Conservation (phyloP, 805 yeast genomes). For the Starmerella sirachaensis region DNA sequence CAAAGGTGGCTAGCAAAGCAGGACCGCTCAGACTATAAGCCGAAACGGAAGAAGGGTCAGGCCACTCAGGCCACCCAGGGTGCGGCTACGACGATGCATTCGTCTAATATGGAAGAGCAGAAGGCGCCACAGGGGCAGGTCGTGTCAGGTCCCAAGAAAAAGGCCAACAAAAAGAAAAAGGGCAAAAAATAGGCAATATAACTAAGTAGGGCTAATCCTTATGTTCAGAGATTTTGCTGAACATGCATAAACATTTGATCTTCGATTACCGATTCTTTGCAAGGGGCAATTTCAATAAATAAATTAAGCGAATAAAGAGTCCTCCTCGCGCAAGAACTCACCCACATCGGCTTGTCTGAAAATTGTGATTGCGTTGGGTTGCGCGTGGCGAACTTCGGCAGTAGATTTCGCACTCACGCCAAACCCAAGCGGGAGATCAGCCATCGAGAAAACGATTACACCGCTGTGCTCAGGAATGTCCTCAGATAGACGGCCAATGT, state of each 20-base stretch:
- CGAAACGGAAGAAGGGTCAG: slow-evolving; percentile 62
- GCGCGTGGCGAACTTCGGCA: slow-evolving; percentile 70
- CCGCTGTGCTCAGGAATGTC: slow-evolving; percentile 98
- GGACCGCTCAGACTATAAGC: slow-evolving; percentile 73
- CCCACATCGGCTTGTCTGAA: slow-evolving; percentile 97
- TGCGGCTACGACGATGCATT: slow-evolving; percentile 10
- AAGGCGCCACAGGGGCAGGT: slow-evolving; percentile 3
- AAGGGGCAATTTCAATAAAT: neutral
- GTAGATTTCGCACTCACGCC: slow-evolving; percentile 92
- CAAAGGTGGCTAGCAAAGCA: slow-evolving; percentile 90
- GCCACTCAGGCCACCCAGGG: slow-evolving; percentile 36
- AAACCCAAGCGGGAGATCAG: slow-evolving; percentile 85
- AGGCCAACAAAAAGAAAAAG: slow-evolving; percentile 27
- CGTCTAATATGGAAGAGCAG: slow-evolving; percentile 2
- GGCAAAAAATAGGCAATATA: slow-evolving; percentile 23
- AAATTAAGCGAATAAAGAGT: slow-evolving; percentile 68
- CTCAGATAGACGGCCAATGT: slow-evolving; percentile 90
- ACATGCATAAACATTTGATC: slow-evolving; percentile 1
- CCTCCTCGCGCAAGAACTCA: slow-evolving; percentile 95
- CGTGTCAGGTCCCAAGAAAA: slow-evolving; percentile 6
- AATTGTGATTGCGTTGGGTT: slow-evolving; percentile 90
- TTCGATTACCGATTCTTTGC: neutral
- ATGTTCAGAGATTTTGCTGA: neutral
- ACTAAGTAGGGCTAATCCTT: neutral
- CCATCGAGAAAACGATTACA: slow-evolving; percentile 80